These are phyloP conservation scores for Heimioporus sp. DNA, from an alignment of 768 basidiomycete genomes.

Conservation along the genomic window DNA sequence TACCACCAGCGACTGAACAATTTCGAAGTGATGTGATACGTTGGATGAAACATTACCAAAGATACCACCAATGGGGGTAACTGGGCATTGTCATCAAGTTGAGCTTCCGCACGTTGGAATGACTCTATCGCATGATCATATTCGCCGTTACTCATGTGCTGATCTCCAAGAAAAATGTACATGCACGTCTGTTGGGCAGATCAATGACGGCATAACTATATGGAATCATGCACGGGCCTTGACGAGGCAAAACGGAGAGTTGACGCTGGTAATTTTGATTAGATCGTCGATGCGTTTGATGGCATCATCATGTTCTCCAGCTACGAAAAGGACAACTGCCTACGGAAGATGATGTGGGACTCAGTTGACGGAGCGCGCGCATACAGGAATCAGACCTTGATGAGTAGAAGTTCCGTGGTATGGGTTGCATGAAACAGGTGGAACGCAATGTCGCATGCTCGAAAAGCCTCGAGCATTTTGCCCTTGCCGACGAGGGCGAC, in stretches of 20 bases:
- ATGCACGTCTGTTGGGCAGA: slow-evolving; percentile 2
- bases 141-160: not conserved
- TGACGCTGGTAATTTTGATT: not conserved
- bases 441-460: no score
- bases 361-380: not conserved
- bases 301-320: not conserved
- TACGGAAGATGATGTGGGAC: not conserved
- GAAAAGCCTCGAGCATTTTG: no score
- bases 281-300: not conserved
- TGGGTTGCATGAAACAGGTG: no score
- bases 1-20: not conserved
- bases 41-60: not conserved
- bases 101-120: no score
- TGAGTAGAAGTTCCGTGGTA: no score
- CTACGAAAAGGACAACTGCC: not conserved
- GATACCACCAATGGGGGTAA: not conserved
- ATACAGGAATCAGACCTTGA: not conserved
- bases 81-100: no score
- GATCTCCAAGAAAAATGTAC: slow-evolving; percentile 5
- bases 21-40: no score
- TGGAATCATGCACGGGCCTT: not conserved
- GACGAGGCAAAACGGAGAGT: not conserved
- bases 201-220: not conserved
- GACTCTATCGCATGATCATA: not conserved
- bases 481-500: no score